Base-by-base conservation (phyloP, 1,284 basidiomycete species). In the Takashimella koratensis region DNA sequence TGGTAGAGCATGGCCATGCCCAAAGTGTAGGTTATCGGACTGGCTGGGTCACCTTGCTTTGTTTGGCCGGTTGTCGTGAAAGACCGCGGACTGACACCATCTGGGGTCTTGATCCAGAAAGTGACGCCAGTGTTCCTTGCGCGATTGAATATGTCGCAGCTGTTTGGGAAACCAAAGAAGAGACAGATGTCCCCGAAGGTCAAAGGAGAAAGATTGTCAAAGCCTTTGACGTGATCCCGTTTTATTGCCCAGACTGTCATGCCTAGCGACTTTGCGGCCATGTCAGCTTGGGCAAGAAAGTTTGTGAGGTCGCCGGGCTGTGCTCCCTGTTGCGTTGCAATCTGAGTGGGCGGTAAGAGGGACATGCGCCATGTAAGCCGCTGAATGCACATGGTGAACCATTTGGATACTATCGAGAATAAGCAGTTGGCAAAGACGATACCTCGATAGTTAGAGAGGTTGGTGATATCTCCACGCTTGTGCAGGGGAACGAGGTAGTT, bases 101-200 rank as follows among this genome's bases (percentile, higher is more conserved):
- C 62, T 10, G 62, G 63, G 5, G 70, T 68, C 16, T 61, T 53
- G 16, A 71, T n/a, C n/a, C 58, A 19, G 41, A 62, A 64, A 4
- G 36, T 20, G n/a, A 62, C 60, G 21, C 60, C 40, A 5, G 53
- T 27, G 40, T 67, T 70, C 2, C 68, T 57, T 2, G 68, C 62
- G 1, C 45, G 39, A 46, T 77, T 73, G 19, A 77, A 63, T 20
- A 68, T 57, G 27, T 63, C 57, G 2, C 4, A 60, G n/a, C n/a
- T 23, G 10, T 5, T 3, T 0, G 71, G 70, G 2, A 78, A 64
- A 1, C 71, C 69, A 53, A 72, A 76, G 0, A 74, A 74, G 0
- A 30, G 8, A 4, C 75, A 36, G 1, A 73, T 71, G 49, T 77
- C 74, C 43, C 73, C 71, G 49, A 75, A 73, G 0, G 74, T 74